Base-by-base conservation (phyloP, 208 protist genomes). In the Zelonia costaricensis region DNA sequence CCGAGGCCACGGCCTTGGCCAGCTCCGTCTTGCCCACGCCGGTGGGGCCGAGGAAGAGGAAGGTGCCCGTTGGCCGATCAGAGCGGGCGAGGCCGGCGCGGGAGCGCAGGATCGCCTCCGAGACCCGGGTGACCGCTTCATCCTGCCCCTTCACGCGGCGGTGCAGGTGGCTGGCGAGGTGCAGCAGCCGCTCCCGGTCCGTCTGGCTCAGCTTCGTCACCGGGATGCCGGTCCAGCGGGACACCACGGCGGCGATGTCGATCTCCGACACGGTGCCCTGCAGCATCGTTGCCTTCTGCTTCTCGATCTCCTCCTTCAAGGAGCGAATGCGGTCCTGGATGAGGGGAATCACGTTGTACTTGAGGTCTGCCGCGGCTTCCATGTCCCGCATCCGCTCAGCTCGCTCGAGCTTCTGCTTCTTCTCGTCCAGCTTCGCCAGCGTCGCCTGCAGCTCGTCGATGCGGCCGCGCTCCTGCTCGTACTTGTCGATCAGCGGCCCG, bases 141-240 rank as follows among this genome's bases (percentile, higher is more conserved):
- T 97, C 67, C 84, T 99, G 99, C 10, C 99, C 99, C 22, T 99
- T 83, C 15, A 99, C 91, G 43, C 82, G 73, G 28, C 75, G 66
- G 44, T 93, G 73, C 0, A 99, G 79, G 47, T 83, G 74, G 16
- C 93, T 59, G 8, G 85, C 83, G 69, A 99, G 83, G 57, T 88
- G 45, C 51, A 95, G 81, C 38, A 97, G 76, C 52, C 92, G 92
- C 76, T 98, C 84, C 4, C 90, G 91, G 69, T 99, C 95, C 2
- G 82, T 82, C 51, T 78, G 80, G 28, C 84, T 84, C 20, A 99
- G 87, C 69, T 97, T 88, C 15, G 61, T 46, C 15, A 99, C 96
- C 8, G 98, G 98, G 52, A 99, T 99, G 60, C 98, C 98, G 8
- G 98, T 99, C 81, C 93, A 98, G 49, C 96, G 85, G 18, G 98